phyloP scores from a whole-genome alignment of 306 rosid species.

The Castanospermum australe region DNA sequence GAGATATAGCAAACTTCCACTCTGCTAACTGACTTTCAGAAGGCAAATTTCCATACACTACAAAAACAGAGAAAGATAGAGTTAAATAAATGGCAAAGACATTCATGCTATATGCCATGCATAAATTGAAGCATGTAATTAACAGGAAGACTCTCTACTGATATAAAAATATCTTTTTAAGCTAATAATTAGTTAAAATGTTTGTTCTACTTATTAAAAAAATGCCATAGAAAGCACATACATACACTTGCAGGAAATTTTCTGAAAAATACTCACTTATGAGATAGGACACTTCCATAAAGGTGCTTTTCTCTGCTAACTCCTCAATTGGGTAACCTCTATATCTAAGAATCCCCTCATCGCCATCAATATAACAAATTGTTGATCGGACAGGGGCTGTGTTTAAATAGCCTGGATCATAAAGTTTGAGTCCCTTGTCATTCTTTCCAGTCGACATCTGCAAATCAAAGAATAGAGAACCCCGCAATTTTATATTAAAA shows the following conservation, averaged over 20 bases:
- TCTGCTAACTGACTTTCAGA: constrained; percentile 69
- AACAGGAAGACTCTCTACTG: constrained; percentile 1
- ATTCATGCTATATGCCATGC: not conserved
- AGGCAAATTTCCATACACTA: constrained; percentile 95
- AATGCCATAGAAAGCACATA: not conserved
- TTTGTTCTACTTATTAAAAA: not conserved
- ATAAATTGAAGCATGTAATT: not conserved
- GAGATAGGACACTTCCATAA: constrained; percentile 77
- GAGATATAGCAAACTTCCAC: constrained; percentile 82
- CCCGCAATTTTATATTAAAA: constrained; percentile 1
- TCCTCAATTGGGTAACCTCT: constrained; percentile 95
- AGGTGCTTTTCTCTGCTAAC: constrained; percentile 86
- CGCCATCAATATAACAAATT: constrained; percentile 88
- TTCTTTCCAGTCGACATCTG: constrained; percentile 69
- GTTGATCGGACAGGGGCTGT: constrained; percentile 94
- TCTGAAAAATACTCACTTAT: constrained; percentile 50
- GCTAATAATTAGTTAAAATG: not conserved
- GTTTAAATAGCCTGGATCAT: constrained; percentile 91
- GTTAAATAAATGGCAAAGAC: not conserved
- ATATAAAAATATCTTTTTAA: not conserved
- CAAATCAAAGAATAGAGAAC: constrained; percentile 15
- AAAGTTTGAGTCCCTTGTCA: constrained; percentile 85
- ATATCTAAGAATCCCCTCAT: constrained; percentile 90
- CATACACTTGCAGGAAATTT: not conserved
- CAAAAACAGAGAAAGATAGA: not conserved